These are phyloP conservation scores for Eutreptiella sp. DNA, from an alignment of 208 protist species.

Conservation along the genomic window DNA sequence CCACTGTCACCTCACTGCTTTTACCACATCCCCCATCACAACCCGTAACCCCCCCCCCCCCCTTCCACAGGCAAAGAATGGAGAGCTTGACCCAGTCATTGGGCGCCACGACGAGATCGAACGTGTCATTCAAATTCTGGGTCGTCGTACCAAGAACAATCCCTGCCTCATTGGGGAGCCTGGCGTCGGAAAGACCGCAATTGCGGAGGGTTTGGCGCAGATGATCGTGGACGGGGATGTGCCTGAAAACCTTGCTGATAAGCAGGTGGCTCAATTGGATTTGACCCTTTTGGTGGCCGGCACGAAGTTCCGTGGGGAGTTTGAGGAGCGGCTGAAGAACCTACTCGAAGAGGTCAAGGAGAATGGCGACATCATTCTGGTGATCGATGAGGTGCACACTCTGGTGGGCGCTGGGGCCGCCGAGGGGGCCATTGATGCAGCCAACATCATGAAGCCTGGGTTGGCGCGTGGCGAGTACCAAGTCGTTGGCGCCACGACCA, in stretches of 20 bases:
- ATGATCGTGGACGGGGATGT: slow-evolving; percentile 84
- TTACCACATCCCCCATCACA: no score
- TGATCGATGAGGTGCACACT: slow-evolving; percentile 99
- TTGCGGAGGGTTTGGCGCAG: slow-evolving; percentile 84
- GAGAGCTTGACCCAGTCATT: slow-evolving; percentile 96
- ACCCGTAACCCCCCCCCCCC: no score
- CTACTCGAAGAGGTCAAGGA: slow-evolving; percentile 95
- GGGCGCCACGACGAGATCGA: slow-evolving; percentile 98
- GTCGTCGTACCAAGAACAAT: slow-evolving; percentile 99
- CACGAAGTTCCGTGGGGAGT: slow-evolving; percentile 98
- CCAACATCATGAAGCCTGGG: slow-evolving; percentile 98
- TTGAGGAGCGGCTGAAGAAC: slow-evolving; percentile 98
- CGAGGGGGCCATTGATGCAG: slow-evolving; percentile 92
- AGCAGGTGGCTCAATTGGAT: slow-evolving; percentile 86
- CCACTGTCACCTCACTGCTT: no score
- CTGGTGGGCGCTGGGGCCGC: slow-evolving; percentile 89
- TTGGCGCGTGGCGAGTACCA: slow-evolving; percentile 90
- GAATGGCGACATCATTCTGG: slow-evolving; percentile 95
- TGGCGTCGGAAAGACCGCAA: slow-evolving; percentile 86
- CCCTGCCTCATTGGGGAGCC: slow-evolving; percentile 96
- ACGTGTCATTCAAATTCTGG: slow-evolving; percentile 89
- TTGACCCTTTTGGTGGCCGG: slow-evolving; percentile 98
- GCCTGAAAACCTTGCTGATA: slow-evolving; percentile 72
- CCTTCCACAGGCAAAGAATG: slow-evolving; percentile 76
- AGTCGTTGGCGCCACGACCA: slow-evolving; percentile 94